These are phyloP conservation scores for Anastatica hierochuntica DNA, from an alignment of 345 rosid genomes.

Conservation along the genomic window DNA sequence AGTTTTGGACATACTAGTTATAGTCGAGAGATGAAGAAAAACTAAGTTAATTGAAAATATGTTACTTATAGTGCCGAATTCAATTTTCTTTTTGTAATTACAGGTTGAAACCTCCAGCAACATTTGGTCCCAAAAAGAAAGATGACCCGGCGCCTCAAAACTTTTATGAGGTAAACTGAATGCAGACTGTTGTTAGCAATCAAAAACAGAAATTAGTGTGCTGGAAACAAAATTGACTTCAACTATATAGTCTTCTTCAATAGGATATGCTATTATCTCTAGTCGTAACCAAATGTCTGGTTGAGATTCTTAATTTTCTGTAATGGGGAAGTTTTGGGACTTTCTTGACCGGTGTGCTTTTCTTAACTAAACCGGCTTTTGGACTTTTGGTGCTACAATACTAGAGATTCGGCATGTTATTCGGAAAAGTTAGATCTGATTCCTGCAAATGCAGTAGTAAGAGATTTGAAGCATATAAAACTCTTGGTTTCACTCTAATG, in stretches of 20 bases:
- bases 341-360: background rate
- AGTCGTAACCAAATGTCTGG: background rate
- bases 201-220: no score
- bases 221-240: background rate
- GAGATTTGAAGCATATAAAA: background rate
- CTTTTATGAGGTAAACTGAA: conserved; percentile 44
- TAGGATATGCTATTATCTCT: background rate
- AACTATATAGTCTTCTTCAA: background rate
- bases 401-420: background rate
- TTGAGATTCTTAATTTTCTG: background rate
- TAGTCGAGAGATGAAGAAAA: background rate
- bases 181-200: background rate
- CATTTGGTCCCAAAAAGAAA: conserved; percentile 49
- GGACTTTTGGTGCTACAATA: no score
- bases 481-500: background rate
- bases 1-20: background rate
- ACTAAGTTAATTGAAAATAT: background rate
- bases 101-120: conserved; percentile 66
- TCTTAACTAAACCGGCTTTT: no score
- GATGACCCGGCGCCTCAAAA: conserved; percentile 39
- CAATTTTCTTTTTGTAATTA: background rate
- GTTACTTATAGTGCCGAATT: background rate
- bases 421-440: no score
- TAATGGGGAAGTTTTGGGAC: conserved; percentile 3
- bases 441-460: background rate